phyloP scores from a whole-genome alignment of 1,139 yeast species.

The Zygosaccharomyces pseudobailii region DNA sequence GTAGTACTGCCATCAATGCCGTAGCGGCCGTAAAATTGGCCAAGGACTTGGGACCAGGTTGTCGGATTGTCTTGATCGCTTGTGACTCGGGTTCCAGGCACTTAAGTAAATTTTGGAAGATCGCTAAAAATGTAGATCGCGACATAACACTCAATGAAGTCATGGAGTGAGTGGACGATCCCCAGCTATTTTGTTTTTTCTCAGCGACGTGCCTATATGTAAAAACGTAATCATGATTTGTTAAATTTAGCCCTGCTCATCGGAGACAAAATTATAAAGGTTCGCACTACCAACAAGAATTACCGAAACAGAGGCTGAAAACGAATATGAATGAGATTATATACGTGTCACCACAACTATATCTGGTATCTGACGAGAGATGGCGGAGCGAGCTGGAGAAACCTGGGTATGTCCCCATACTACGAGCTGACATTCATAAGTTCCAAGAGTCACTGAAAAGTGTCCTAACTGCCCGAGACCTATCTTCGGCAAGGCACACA shows the following conservation, averaged over 20 bases:
- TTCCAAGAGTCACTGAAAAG: conserved; percentile 19
- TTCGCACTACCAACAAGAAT: conserved; percentile 1
- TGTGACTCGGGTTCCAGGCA: conserved; percentile 93
- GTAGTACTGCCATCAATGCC: conserved; percentile 88
- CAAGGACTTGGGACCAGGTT: conserved; percentile 51
- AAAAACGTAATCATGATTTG: background rate
- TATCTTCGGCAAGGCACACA: background rate
- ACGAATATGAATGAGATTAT: conserved; percentile 20
- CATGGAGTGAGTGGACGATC: conserved; percentile 4
- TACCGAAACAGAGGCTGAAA: background rate
- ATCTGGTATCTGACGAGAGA: conserved; percentile 14
- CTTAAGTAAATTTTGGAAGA: conserved; percentile 86
- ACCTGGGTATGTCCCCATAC: conserved; percentile 28
- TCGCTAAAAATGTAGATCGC: conserved; percentile 41
- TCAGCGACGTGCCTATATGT: no score
- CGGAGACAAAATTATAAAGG: background rate
- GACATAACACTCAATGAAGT: conserved; percentile 33
- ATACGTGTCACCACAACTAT: conserved; percentile 28
- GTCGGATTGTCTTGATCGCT: conserved; percentile 76
- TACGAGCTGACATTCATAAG: conserved; percentile 23
- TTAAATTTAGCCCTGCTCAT: background rate
- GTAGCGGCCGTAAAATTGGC: conserved; percentile 82
- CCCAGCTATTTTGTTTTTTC: background rate
- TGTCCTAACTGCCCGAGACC: conserved; percentile 2
- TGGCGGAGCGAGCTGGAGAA: conserved; percentile 25